Evolutionary conservation across 305 asterid species (phyloP), one percentile per base, ranked within the genome.

Genomic region (Solanum hybrid): DNA sequence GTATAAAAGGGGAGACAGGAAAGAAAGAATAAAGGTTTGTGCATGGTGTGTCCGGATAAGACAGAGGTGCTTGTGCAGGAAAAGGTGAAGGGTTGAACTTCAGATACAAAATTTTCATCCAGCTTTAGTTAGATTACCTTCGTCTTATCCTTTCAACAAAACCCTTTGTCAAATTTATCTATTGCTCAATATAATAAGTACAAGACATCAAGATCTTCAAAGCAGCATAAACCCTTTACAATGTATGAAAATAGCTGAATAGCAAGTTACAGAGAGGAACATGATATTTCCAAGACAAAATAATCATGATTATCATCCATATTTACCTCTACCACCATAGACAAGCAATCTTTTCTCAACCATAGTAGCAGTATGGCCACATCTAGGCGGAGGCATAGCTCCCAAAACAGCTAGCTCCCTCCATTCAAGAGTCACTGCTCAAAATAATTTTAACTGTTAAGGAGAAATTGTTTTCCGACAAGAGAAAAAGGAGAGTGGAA

Each of bases 341-440:
- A 97, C 95, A 90, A 97, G 99, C 94, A 97, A 93, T 88, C 98
- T 93, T 91, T 96, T 97, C 94, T 96, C 99, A 76, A 97, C 94
- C 99, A 97, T 95, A 72, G 98, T 96, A 89, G 94, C 97, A 90
- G 99, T 94, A 91, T 97, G 99, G 90, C 99, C 99, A 94, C 99
- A 96, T 95, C 99, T 96, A 38, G 97, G 98, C 38, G 98, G 96
- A 85, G 99, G 99, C 86, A 93, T 91, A 85, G 96, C 87, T 94
- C 98, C 99, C 66, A 97, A 88, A 91, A 96, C 96, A 37, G 98
- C 92, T 92, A 98, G 88, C 93, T 98, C 99, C 69, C 76, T 94
- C 98, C 99, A 98, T 95, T 96, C 98, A 73, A 96, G 98, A 90
- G 98, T 95, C 94, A 95, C 99, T 96, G 97, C 88, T 77, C 27